A percentile compares a stretch with the other conserved stretches of the same genome.
These are phyloP conservation scores for Candida sanyaensis DNA, from an alignment of 1,139 yeast species.

Conservation along the genomic window DNA sequence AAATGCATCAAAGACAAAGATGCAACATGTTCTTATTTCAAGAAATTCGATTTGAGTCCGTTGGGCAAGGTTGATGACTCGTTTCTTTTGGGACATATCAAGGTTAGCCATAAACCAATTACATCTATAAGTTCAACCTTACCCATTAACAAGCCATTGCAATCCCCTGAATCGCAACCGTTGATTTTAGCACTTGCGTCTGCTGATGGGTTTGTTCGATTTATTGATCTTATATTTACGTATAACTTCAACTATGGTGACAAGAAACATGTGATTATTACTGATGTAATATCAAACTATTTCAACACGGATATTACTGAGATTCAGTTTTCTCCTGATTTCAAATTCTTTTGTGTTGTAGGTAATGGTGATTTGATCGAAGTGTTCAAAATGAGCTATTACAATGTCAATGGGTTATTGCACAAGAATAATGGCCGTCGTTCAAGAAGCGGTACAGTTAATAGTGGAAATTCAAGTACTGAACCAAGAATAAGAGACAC, in stretches of 20 bases:
- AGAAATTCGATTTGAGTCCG: conserved; percentile 40
- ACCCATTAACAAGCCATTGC: conserved; percentile 13
- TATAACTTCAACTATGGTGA: conserved; percentile 22
- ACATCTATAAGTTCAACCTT: conserved; percentile 31
- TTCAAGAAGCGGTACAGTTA: conserved; percentile 42
- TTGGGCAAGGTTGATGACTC: conserved; percentile 15
- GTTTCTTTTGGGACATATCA: conserved; percentile 50
- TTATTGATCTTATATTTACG: conserved; percentile 50
- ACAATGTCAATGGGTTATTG: conserved; percentile 37
- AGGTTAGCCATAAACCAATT: conserved; percentile 59
- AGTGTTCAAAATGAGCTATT: conserved; percentile 49
- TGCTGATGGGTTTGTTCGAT: conserved; percentile 66
- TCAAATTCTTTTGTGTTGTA: conserved; percentile 56
- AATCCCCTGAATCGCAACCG: conserved; percentile 29
- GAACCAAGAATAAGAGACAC: not conserved
- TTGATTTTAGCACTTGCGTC: conserved; percentile 57
- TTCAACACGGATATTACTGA: conserved; percentile 65
- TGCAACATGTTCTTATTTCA: conserved; percentile 38
- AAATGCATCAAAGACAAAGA: conserved; percentile 37
- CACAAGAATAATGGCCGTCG: conserved; percentile 27
- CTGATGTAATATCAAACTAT: conserved; percentile 66
- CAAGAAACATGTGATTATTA: conserved; percentile 39
- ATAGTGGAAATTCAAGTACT: conserved; percentile 25
- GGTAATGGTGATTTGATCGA: conserved; percentile 64
- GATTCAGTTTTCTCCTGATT: conserved; percentile 64